Conservation (phyloP, 257 asterid genomes). For the Solanum pimpinellifolium region DNA sequence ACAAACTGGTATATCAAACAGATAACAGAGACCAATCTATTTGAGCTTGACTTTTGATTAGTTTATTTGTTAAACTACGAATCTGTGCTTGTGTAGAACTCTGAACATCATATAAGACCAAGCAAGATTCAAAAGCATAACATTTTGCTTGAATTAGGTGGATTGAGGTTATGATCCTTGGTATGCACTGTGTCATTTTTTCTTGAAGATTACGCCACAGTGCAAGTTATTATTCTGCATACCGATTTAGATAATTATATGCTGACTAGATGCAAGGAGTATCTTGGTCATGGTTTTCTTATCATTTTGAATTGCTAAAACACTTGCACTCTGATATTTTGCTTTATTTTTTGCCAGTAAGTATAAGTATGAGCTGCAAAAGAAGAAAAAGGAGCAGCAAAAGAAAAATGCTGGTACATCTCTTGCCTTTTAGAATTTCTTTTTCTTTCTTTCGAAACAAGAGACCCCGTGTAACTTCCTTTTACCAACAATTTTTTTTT, state of each 20-base stretch:
- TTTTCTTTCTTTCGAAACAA: background rate
- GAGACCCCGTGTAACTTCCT: background rate
- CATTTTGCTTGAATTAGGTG: background rate
- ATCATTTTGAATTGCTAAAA: background rate
- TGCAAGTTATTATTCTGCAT: background rate
- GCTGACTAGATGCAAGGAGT: background rate
- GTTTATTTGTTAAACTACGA: background rate
- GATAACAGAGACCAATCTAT: background rate
- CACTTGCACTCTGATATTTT: background rate
- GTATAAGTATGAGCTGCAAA: conserved; percentile 80
- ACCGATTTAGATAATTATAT: background rate
- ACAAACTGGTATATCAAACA: background rate
- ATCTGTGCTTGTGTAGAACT: background rate
- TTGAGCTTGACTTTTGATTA: background rate
- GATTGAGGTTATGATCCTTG: background rate
- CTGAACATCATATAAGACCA: background rate
- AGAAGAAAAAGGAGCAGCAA: conserved; percentile 94
- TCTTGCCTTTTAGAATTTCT: conserved; percentile 3
- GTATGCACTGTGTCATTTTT: background rate
- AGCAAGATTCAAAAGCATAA: background rate
- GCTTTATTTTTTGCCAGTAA: conserved; percentile 40
- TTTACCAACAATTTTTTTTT: conserved; percentile 12
- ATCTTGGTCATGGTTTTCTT: background rate
- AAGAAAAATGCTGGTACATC: conserved; percentile 68
- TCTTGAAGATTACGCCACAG: background rate